These are phyloP conservation scores for Claviceps lovelessii DNA, from an alignment of 2,329 filamentous ascomycete genomes.

Conservation along the genomic window DNA sequence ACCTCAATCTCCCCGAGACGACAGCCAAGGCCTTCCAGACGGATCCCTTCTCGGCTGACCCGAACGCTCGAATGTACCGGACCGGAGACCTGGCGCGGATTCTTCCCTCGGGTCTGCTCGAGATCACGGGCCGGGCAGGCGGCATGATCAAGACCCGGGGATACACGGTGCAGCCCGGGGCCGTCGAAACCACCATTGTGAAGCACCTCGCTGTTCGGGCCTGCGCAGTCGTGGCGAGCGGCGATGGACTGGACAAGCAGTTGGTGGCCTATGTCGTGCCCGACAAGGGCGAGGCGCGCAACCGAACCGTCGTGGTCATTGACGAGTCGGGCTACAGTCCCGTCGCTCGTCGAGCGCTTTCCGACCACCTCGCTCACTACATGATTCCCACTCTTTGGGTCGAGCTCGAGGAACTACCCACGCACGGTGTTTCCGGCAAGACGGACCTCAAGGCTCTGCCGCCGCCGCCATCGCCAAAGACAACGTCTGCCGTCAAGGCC, in stretches of 20 bases:
- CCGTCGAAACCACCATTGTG: constrained; percentile 59
- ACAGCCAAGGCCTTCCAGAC: constrained; percentile 58
- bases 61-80: constrained; percentile 56
- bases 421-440: constrained; percentile 67
- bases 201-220: constrained; percentile 55
- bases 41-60: constrained; percentile 46
- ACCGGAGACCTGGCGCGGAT: constrained; percentile 59
- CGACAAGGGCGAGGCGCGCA: constrained; percentile 43
- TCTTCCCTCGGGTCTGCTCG: constrained; percentile 51
- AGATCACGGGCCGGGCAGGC: constrained; percentile 63
- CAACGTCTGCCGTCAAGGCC: constrained; percentile 22
- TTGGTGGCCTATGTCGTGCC: constrained; percentile 63
- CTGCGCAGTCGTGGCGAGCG: constrained; percentile 59
- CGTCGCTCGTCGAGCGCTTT: constrained; percentile 48
- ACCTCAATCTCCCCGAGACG: constrained; percentile 65
- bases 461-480: constrained; percentile 41
- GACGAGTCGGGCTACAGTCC: constrained; percentile 60
- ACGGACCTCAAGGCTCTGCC: constrained; percentile 60
- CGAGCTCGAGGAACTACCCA: constrained; percentile 54
- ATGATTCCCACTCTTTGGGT: constrained; percentile 75
- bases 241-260: constrained; percentile 61
- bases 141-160: constrained; percentile 72
- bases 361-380: constrained; percentile 59
- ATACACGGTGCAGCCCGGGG: constrained; percentile 63
- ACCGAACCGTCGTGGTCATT: constrained; percentile 49